Conservation (phyloP, 2,329 filamentous ascomycete species). For the Huntiella bhutanensis region DNA sequence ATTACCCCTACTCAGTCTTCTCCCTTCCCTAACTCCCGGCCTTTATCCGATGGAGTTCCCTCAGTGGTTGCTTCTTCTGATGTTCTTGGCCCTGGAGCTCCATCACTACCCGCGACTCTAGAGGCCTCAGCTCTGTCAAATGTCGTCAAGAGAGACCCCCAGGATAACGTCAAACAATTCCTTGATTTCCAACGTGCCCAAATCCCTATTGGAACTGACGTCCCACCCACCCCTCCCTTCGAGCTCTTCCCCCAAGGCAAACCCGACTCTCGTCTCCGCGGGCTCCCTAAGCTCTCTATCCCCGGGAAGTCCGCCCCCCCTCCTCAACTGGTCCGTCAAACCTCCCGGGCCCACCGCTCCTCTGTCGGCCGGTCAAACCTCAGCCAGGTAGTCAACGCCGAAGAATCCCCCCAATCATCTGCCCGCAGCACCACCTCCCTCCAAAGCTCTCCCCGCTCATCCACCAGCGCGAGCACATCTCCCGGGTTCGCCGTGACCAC, state of each 20-base stretch:
- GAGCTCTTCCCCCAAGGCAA: constrained; percentile 33
- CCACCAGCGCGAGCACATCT: constrained; percentile 22
- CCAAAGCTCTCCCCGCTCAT: constrained; percentile 12
- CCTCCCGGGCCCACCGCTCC: constrained; percentile 11
- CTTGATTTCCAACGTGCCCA: constrained; percentile 60
- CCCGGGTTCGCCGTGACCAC: constrained; percentile 13
- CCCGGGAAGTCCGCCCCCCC: constrained; percentile 22
- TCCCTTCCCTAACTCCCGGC: constrained; percentile 17
- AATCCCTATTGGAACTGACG: constrained; percentile 26
- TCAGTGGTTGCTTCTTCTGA: constrained; percentile 87
- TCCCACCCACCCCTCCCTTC: constrained; percentile 52
- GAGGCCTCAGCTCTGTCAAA: constrained; percentile 55
- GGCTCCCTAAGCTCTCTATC: constrained; percentile 44
- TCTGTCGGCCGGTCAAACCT: constrained; percentile 4
- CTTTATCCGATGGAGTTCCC: constrained; percentile 55
- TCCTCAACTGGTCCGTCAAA: constrained; percentile 12
- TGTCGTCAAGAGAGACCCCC: constrained; percentile 57
- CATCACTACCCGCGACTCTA: constrained; percentile 44
- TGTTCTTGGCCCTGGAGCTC: constrained; percentile 53
- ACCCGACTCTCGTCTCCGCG: constrained; percentile 34
- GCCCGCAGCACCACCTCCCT: not conserved
- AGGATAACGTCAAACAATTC: constrained; percentile 86
- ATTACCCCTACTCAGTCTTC: constrained; percentile 6
- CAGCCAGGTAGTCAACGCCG: constrained; percentile 8
- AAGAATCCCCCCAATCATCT: constrained; percentile 5